Base-by-base conservation (phyloP, 164 flowering plant species). In the Cinnamomum micranthum region DNA sequence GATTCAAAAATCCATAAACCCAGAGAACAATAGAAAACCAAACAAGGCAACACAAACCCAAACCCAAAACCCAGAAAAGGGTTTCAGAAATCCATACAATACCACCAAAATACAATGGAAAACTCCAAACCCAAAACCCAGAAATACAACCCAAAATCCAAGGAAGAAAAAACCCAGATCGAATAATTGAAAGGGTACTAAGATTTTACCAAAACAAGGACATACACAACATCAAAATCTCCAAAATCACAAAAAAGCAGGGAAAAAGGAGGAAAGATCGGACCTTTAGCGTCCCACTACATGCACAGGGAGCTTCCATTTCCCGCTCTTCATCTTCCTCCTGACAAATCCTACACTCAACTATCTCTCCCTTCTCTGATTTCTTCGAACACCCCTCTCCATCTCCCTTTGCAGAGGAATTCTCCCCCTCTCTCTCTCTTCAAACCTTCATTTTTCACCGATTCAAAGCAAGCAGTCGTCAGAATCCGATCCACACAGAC, bases 201-300 rank as follows among this genome's bases (percentile, higher is more conserved):
- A 17, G 60, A 55, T 41, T 41, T 41, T 41, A 55, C 0, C 60
- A 20, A 55, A 55, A 20, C n/a, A 55, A 6, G 63, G 12, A 73
- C 11, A 41, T 41, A 41, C 41, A 50, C 24, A 33, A 31, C 4
- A 12, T 22, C 72, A 70, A 69, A 77, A 24, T 55, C 52, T 3
- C 0, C 12, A 35, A 50, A 27, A 19, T 27, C 25, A 24, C 22
- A 67, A 77, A 74, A 41, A 41, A 41, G 47, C 9, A 41, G 17
- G 7, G 60, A 55, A 55, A 55, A 14, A 55, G n/a, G n/a, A 55
- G n/a, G 60, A 55, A 55, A 6, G 60, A 65, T 10, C 0, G 72
- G 55, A 90, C 94, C 92, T 88, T 90, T 71, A 90, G 84, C 71
- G 91, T 87, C 69, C 94, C 94, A 81, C 85, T 90, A 70, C 94